These are phyloP conservation scores for Dorcoceras hygrometricum DNA, from an alignment of 257 asterid species.

Conservation along the genomic window DNA sequence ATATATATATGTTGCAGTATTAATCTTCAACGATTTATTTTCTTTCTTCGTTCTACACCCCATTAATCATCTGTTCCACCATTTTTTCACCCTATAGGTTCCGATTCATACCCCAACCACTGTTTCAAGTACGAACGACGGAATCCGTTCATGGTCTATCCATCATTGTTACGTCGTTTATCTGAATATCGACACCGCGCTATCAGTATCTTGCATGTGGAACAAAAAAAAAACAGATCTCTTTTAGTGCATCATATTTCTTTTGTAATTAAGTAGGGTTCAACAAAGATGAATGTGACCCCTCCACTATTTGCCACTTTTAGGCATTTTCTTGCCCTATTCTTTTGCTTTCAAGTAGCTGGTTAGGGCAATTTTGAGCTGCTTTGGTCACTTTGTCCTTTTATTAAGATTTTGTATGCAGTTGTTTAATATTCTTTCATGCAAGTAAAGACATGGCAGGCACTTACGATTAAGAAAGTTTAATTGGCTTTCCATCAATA, in stretches of 20 bases:
- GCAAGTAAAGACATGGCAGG: conserved; percentile 8
- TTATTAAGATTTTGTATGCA: conserved; percentile 15
- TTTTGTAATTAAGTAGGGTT: conserved; percentile 30
- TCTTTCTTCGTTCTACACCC: background rate
- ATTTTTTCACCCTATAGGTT: background rate
- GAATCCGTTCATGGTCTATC: background rate
- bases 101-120: background rate
- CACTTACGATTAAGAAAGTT: conserved; percentile 11
- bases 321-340: conserved; percentile 1
- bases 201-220: no score
- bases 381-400: conserved; percentile 36
- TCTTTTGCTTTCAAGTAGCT: conserved; percentile 25
- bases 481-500: background rate
- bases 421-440: conserved; percentile 2
- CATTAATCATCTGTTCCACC: background rate
- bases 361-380: conserved; percentile 29
- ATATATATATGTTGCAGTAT: background rate
- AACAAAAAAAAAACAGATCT: no score
- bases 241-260: background rate
- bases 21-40: no score
- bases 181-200: no score
- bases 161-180: background rate
- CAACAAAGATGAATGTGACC: conserved; percentile 24
- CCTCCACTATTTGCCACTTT: conserved; percentile 19
- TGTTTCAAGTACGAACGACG: background rate